Evolutionary conservation across 495 filamentous ascomycete genomes (phyloP).

Genomic region (Pyrenopolyporus hunteri): DNA sequence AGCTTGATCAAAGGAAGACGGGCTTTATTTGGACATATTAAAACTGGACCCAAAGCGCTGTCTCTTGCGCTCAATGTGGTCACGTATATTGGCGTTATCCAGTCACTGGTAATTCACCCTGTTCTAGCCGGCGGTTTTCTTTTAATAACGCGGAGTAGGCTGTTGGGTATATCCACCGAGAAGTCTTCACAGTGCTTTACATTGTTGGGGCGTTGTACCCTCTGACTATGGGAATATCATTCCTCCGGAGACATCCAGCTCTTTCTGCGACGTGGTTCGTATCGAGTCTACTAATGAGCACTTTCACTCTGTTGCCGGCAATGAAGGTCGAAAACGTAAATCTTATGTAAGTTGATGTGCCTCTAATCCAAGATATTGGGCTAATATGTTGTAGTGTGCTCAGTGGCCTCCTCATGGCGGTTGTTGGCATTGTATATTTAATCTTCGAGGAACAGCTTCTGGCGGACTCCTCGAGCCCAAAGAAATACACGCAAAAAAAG

Average conservation of each 20-base stretch:
- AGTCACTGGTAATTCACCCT: slow-evolving; percentile 70
- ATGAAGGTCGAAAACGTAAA: slow-evolving; percentile 79
- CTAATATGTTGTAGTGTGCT: slow-evolving; percentile 62
- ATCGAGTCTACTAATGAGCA: slow-evolving; percentile 81
- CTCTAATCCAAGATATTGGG: slow-evolving; percentile 1
- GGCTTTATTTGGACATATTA: slow-evolving; percentile 71
- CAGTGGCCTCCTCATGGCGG: slow-evolving; percentile 79
- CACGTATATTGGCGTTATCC: slow-evolving; percentile 73
- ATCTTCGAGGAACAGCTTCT: slow-evolving; percentile 77
- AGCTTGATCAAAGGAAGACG: slow-evolving; percentile 71
- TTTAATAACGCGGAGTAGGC: slow-evolving; percentile 47
- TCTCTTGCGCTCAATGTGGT: slow-evolving; percentile 66
- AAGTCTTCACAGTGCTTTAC: slow-evolving; percentile 85
- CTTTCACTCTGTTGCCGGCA: slow-evolving; percentile 87
- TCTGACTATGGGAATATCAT: slow-evolving; percentile 70
- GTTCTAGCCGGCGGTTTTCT: background rate
- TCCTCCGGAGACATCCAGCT: slow-evolving; percentile 66
- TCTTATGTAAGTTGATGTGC: slow-evolving; percentile 68
- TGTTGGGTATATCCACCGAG: slow-evolving; percentile 85
- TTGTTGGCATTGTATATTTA: slow-evolving; percentile 80
- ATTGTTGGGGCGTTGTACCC: slow-evolving; percentile 80
- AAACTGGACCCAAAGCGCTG: slow-evolving; percentile 59
- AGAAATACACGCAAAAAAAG: slow-evolving; percentile 37
- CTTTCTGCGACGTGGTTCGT: slow-evolving; percentile 76
- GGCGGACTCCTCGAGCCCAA: slow-evolving; percentile 47